phyloP scores from a whole-genome alignment of 1,284 basidiomycete species.

The Sanguinoderma infundibulare region DNA sequence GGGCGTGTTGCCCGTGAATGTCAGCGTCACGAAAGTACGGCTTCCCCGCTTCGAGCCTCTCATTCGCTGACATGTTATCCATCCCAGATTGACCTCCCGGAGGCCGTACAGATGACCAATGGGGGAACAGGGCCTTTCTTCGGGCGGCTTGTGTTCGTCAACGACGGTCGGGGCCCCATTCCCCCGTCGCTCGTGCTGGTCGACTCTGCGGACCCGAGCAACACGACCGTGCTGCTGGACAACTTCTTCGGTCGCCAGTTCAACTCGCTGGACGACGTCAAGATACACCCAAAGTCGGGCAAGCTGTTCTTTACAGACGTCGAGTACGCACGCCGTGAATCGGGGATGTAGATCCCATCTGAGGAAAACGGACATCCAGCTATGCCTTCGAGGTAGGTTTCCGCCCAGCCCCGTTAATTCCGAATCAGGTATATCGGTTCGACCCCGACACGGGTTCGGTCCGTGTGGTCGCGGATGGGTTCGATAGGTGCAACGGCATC shows the following conservation, averaged over 20 bases:
- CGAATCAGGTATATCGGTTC: constrained; percentile 76
- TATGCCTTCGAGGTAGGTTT: constrained; percentile 71
- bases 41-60: constrained; percentile 54
- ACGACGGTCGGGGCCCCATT: constrained; percentile 65
- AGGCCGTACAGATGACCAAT: constrained; percentile 69
- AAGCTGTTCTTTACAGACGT: constrained; percentile 22
- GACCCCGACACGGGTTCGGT: constrained; percentile 68
- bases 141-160: constrained; percentile 66
- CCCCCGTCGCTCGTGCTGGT: constrained; percentile 70
- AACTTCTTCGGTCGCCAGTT: constrained; percentile 75
- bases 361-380: constrained; percentile 38
- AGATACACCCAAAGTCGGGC: constrained; percentile 67
- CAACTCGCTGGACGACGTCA: constrained; percentile 54
- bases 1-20: constrained; percentile 47
- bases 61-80: not conserved
- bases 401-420: constrained; percentile 64
- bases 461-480: constrained; percentile 72
- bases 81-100: constrained; percentile 47
- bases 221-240: constrained; percentile 37
- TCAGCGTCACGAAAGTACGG: constrained; percentile 57
- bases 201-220: constrained; percentile 61
- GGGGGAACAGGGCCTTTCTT: constrained; percentile 74
- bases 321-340: not conserved
- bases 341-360: not conserved
- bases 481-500: constrained; percentile 67